These are phyloP conservation scores for Pseudogymnoascus sp. DNA, from an alignment of 2,329 filamentous ascomycete genomes.

Conservation along the genomic window DNA sequence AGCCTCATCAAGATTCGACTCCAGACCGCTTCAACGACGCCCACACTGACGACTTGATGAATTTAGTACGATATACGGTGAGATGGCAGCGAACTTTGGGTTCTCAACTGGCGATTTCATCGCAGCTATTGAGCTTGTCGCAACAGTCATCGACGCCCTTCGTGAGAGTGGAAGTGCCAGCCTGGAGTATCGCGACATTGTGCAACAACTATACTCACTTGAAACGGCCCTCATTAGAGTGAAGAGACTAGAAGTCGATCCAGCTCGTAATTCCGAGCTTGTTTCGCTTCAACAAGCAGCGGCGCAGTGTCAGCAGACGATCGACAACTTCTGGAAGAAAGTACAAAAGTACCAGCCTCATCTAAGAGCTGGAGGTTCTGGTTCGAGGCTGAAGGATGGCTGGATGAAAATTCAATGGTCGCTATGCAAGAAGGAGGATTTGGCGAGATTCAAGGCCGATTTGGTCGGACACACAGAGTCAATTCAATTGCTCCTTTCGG, in stretches of 20 bases:
- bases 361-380: slow-evolving; percentile 2
- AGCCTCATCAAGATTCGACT: neutral
- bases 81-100: slow-evolving; percentile 20
- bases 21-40: neutral
- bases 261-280: slow-evolving; percentile 17
- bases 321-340: slow-evolving; percentile 25
- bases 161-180: slow-evolving; percentile 13
- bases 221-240: slow-evolving; percentile 25
- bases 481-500: slow-evolving; percentile 25
- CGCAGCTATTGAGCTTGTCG: slow-evolving; percentile 22
- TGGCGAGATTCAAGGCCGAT: slow-evolving; percentile 23
- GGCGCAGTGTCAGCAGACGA: slow-evolving; percentile 23
- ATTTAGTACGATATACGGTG: slow-evolving; percentile 17
- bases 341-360: slow-evolving; percentile 26
- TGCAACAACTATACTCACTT: slow-evolving; percentile 19
- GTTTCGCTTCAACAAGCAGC: slow-evolving; percentile 23
- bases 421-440: slow-evolving; percentile 25
- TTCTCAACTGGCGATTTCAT: slow-evolving; percentile 27
- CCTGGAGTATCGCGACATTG: slow-evolving; percentile 14
- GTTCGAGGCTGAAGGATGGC: slow-evolving; percentile 18
- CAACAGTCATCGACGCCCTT: slow-evolving; percentile 20
- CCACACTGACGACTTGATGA: neutral
- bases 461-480: slow-evolving; percentile 23
- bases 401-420: slow-evolving; percentile 26
- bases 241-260: slow-evolving; percentile 23